Conservation (phyloP, 352 stramenopile species). For the Phytophthora sojae region DNA sequence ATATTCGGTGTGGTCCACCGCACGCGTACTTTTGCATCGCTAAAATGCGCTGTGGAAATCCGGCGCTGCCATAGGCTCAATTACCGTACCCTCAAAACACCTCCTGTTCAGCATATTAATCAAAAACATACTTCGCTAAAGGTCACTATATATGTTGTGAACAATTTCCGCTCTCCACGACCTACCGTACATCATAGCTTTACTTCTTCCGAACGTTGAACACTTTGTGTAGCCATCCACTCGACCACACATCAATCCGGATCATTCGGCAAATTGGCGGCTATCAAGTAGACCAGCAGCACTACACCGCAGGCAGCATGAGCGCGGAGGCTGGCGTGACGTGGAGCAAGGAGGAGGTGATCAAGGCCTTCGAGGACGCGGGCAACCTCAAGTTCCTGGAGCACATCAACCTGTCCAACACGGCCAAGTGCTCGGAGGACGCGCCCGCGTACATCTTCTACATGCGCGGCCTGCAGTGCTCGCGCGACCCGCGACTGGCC, state of each 20-base stretch:
- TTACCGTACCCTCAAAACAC: neutral
- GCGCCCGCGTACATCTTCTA: conserved; percentile 66
- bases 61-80: conserved; percentile 17
- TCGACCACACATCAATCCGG: conserved; percentile 18
- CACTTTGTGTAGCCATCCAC: conserved; percentile 29
- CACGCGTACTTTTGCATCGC: conserved; percentile 20
- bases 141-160: neutral
- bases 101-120: neutral
- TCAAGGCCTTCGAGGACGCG: conserved; percentile 56
- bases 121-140: neutral
- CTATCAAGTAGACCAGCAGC: neutral
- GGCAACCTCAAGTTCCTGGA: conserved; percentile 79
- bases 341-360: conserved; percentile 58
- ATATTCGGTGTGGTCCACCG: conserved; percentile 5
- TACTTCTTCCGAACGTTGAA: neutral
- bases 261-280: conserved; percentile 29
- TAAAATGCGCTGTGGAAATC: conserved; percentile 28
- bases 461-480: conserved; percentile 68
- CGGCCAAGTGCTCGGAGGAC: conserved; percentile 56
- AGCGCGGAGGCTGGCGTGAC: conserved; percentile 28
- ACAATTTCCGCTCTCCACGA: neutral
- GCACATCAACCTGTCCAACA: conserved; percentile 77
- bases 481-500: conserved; percentile 66
- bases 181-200: neutral
- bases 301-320: conserved; percentile 21